Percentiles rank a stretch among this genome's conserved stretches.
Evolutionary conservation across 148 eudicot species (phyloP).

Genomic region (Rhododendron kiyosumense): DNA sequence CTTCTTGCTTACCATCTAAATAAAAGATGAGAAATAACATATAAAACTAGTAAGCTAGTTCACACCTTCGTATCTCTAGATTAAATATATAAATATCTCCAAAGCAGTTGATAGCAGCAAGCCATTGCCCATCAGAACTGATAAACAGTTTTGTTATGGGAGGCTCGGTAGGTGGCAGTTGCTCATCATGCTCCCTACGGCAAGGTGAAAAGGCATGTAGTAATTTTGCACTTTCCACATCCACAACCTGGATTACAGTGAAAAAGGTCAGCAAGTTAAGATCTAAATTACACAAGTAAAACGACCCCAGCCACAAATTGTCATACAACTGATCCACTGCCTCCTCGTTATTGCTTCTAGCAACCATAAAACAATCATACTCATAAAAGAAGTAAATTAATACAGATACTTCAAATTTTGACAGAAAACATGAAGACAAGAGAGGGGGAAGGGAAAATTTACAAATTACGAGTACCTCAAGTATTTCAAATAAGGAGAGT

Average conservation of each 20-base stretch:
- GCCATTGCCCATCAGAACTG: constrained; percentile 92
- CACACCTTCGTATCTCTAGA: constrained; percentile 72
- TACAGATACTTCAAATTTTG: not conserved
- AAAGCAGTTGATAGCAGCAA: constrained; percentile 84
- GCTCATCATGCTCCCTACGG: constrained; percentile 47
- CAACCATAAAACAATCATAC: not conserved
- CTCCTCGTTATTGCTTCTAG: no score
- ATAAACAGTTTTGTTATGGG: constrained; percentile 78
- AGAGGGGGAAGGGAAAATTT: not conserved
- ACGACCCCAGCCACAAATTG: not conserved
- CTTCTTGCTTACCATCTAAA: not conserved
- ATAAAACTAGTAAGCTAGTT: not conserved
- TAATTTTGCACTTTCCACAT: constrained; percentile 42
- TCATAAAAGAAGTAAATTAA: not conserved
- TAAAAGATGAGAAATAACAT: not conserved
- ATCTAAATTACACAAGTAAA: not conserved
- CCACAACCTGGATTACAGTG: constrained; percentile 55
- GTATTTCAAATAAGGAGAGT: not conserved
- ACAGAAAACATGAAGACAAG: not conserved
- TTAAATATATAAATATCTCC: constrained; percentile 88
- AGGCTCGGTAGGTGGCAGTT: constrained; percentile 63
- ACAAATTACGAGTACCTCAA: not conserved
- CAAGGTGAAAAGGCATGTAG: constrained; percentile 68
- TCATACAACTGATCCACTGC: not conserved
- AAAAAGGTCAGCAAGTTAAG: not conserved